Base-by-base conservation (phyloP, 331 rosid species). In the Phaseolus coccineus region DNA sequence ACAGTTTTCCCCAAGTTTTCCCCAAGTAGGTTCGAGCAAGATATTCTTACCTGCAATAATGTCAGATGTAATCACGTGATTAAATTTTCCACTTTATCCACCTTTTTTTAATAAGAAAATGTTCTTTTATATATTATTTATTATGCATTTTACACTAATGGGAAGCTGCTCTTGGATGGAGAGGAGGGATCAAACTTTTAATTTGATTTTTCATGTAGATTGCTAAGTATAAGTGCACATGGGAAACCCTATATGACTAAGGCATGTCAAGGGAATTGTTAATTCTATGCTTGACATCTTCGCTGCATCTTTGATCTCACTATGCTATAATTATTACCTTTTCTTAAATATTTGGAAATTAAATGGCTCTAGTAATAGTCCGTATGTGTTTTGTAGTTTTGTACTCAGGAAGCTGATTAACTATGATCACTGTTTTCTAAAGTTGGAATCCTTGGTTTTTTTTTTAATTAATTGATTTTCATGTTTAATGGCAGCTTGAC, bases 401-500 rank as follows among this genome's bases (percentile, higher is more conserved):
- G 22, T 19, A 19, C 22, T 35, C 62, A 24, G 71, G 57, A 65
- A 69, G 47, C 51, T 65, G 25, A 25, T 76, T 53, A 37, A 68
- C 35, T 74, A 24, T 37, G 53, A 27, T 66, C 35, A 24, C 47
- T 61, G 83, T 82, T 61, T 47, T 42, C 69, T 63, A 11, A 37
- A 55, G 61, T 37, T 74, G 52, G 40, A 56, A 65, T 40, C 63
- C 63, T 52, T 73, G 37, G 73, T 73, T 77, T 33, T 81, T 19
- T 72, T 79, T 74, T 19, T 19, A 44, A 14, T 83, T 66, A 70
- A 73, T 81, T 70, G 39, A 59, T 82, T 86, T 84, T 65, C 69
- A 85, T 78, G 68, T 82, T 74, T 65, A 53, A 81, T 89, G 87
- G 42, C 91, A 96, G 99, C 93, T 96, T 90, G 99, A 96, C 83